These are phyloP conservation scores for Kluyveromyces siamensis DNA, from an alignment of 805 yeast species.

Conservation along the genomic window DNA sequence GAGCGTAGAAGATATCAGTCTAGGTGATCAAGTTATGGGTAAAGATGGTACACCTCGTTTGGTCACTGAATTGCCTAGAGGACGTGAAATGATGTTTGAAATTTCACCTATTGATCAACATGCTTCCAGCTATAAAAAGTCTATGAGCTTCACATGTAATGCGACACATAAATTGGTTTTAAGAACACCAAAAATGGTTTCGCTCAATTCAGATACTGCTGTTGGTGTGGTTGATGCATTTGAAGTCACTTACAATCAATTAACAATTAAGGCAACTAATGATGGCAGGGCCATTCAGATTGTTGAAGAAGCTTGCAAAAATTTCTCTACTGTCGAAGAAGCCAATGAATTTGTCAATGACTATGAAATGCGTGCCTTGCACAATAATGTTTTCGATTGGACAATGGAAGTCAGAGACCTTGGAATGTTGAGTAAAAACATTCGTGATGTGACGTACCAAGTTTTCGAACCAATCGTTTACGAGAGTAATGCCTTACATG, in stretches of 20 bases:
- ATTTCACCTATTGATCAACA: constrained; percentile 21
- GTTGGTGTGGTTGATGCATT: constrained; percentile 5
- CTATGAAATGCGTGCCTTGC: constrained; percentile 7
- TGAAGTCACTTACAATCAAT: constrained; percentile 5
- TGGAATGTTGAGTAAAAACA: constrained; percentile 16
- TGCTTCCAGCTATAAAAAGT: constrained; percentile 3
- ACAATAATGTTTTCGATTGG: constrained; percentile 28
- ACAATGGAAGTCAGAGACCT: constrained; percentile 33
- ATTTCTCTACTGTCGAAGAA: constrained; percentile 5
- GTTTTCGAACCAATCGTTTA: constrained; percentile 28
- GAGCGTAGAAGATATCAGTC: constrained; percentile 28
- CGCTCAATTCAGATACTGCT: constrained; percentile 2
- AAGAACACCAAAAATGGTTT: constrained; percentile 15
- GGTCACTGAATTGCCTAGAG: constrained; percentile 39
- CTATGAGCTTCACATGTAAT: constrained; percentile 25
- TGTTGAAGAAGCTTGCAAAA: constrained; percentile 3
- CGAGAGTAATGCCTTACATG: constrained; percentile 23
- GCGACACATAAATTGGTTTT: constrained; percentile 34
- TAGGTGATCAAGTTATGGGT: constrained; percentile 39
- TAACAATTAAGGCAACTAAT: background rate
- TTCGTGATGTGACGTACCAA: constrained; percentile 29
- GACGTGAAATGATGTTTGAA: constrained; percentile 34
- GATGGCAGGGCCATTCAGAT: constrained; percentile 7
- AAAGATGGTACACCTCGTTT: constrained; percentile 34
- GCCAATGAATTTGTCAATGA: constrained; percentile 19